phyloP scores from a whole-genome alignment of 2,329 filamentous ascomycete species.

The Hypoxylon sp. region DNA sequence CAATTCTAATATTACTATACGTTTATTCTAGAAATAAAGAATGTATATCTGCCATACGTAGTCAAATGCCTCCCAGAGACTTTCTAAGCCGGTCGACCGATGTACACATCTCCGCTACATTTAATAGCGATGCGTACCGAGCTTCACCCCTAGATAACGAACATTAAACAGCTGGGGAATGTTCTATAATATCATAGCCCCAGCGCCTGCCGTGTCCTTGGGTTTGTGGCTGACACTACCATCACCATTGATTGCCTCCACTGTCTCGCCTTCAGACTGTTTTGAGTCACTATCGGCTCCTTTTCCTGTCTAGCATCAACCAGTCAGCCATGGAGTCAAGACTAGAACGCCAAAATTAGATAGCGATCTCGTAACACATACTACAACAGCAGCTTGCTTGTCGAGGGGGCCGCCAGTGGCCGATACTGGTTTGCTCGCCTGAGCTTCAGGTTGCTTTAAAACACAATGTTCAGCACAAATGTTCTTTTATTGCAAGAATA shows the following conservation, averaged over 20 bases:
- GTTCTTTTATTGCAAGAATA: not conserved
- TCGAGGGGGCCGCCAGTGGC: constrained; percentile 21
- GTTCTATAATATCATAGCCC: constrained; percentile 12
- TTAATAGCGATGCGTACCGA: not conserved
- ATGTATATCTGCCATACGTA: not conserved
- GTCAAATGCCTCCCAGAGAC: not conserved
- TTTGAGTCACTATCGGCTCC: not conserved
- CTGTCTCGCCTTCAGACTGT: constrained; percentile 2
- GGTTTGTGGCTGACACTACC: constrained; percentile 14
- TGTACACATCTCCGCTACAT: not conserved
- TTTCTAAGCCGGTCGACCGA: not conserved
- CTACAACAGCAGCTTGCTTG: constrained; percentile 15
- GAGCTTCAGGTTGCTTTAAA: constrained; percentile 25
- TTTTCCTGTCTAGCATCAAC: constrained; percentile 7
- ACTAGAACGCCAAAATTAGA: not conserved
- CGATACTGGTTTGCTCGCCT: constrained; percentile 7
- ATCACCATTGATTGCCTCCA: constrained; percentile 7
- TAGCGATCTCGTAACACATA: not conserved
- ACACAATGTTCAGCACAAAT: not conserved
- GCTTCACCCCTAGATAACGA: not conserved
- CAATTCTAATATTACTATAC: not conserved
- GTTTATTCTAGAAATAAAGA: not conserved
- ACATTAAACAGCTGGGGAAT: not conserved
- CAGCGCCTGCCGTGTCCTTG: constrained; percentile 35
- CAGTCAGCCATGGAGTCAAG: not conserved